phyloP scores from a whole-genome alignment of 2,329 filamentous ascomycete genomes.

The Coleophoma crateriformis region DNA sequence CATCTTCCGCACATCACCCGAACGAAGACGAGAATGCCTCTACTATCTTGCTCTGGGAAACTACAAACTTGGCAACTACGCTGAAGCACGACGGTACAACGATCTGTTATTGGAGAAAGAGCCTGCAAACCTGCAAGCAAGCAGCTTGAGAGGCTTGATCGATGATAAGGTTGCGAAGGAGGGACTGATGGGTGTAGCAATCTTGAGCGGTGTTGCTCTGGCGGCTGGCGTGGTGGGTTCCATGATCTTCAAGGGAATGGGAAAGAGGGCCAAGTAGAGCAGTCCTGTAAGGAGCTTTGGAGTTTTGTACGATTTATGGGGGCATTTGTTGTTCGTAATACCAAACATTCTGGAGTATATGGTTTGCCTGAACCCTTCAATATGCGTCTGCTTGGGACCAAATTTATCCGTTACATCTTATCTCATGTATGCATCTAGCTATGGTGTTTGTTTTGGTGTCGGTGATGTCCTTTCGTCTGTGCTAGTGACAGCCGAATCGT shows the following conservation, averaged over 20 bases:
- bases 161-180: constrained; percentile 96
- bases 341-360: no score
- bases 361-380: no score
- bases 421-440: no score
- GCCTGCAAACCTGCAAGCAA: constrained; percentile 83
- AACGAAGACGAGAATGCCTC: constrained; percentile 92
- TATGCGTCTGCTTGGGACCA: no score
- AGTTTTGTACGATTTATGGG: no score
- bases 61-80: constrained; percentile 98
- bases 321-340: no score
- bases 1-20: constrained; percentile 90
- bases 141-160: constrained; percentile 79
- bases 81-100: constrained; percentile 90
- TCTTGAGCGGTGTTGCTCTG: constrained; percentile 87
- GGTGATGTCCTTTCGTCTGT: no score
- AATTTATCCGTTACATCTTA: no score
- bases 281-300: no score
- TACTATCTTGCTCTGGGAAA: constrained; percentile 97
- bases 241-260: constrained; percentile 72
- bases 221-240: constrained; percentile 91
- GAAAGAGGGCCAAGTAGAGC: constrained; percentile 39
- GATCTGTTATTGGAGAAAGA: constrained; percentile 88
- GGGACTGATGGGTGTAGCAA: constrained; percentile 88
- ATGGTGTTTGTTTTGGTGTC: no score
- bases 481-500: no score